Conservation (phyloP, 2,329 filamentous ascomycete genomes). For the Ophiosphaerella korrae region DNA sequence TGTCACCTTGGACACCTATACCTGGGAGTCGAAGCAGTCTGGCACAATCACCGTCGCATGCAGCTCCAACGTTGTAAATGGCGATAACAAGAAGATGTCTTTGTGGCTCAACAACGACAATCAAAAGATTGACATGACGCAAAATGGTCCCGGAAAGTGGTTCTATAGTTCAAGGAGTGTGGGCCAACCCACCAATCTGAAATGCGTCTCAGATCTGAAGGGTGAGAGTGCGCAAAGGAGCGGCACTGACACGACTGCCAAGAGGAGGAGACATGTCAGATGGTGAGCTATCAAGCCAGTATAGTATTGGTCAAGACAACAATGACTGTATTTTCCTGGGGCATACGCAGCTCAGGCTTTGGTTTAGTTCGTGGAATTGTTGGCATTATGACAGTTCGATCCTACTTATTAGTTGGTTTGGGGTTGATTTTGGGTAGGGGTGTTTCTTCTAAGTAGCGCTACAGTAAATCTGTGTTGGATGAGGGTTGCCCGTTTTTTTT, state of each 20-base stretch:
- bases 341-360: too few species aligned
- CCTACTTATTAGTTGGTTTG: too few species aligned
- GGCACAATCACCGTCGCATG: slow-evolving; percentile 41
- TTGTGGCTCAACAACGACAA: slow-evolving; percentile 36
- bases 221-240: slow-evolving; percentile 29
- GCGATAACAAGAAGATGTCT: slow-evolving; percentile 34
- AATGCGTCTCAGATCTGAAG: slow-evolving; percentile 30
- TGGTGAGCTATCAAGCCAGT: too few species aligned
- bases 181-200: slow-evolving; percentile 35
- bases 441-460: too few species aligned
- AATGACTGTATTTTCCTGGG: too few species aligned
- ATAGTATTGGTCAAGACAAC: too few species aligned
- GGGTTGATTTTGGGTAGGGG: too few species aligned
- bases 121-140: slow-evolving; percentile 27
- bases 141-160: slow-evolving; percentile 33
- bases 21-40: slow-evolving; percentile 33
- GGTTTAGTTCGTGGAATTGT: too few species aligned
- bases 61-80: slow-evolving; percentile 43
- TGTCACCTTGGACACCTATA: slow-evolving; percentile 42
- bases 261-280: slow-evolving; percentile 16
- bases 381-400: too few species aligned
- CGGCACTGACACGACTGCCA: slow-evolving; percentile 22
- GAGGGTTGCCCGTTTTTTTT: neutral
- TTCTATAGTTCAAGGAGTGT: slow-evolving; percentile 29
- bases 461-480: too few species aligned